These are phyloP conservation scores for Nissolia schottii DNA, from an alignment of 306 rosid species.

Conservation along the genomic window DNA sequence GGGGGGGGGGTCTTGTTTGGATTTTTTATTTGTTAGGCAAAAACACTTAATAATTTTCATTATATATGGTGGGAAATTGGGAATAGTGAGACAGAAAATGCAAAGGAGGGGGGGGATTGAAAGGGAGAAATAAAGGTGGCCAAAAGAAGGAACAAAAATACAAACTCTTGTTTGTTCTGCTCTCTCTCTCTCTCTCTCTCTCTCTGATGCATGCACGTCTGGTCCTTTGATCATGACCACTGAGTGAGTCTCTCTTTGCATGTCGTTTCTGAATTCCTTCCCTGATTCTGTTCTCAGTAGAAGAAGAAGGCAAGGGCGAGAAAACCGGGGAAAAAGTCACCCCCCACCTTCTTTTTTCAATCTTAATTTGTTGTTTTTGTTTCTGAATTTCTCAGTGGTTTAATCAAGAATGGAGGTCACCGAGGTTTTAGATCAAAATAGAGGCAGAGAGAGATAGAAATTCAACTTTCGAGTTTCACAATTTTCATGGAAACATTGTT, in stretches of 20 bases:
- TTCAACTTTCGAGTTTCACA: not conserved
- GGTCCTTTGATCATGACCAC: constrained; percentile 58
- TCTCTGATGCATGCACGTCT: constrained; percentile 60
- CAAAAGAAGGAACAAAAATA: constrained; percentile 52
- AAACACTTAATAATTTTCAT: constrained; percentile 2
- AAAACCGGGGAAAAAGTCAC: constrained; percentile 50
- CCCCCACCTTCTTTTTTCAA: not conserved
- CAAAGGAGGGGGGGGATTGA: not conserved
- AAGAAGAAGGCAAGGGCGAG: constrained; percentile 29
- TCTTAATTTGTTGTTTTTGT: not conserved
- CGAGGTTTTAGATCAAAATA: constrained; percentile 20
- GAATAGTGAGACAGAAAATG: not conserved
- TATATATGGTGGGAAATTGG: no score
- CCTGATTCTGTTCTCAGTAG: constrained; percentile 37
- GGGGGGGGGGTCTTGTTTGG: not conserved
- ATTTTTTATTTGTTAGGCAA: not conserved
- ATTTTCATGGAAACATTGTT: constrained; percentile 27
- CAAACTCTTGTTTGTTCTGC: constrained; percentile 39
- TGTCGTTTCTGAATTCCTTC: constrained; percentile 42
- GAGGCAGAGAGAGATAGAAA: not conserved
- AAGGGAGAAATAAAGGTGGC: constrained; percentile 26
- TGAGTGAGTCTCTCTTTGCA: constrained; percentile 49
- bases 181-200: no score
- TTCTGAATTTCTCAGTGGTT: not conserved
- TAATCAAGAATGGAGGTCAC: constrained; percentile 34